Evolutionary conservation across 2,329 filamentous ascomycete species (phyloP), one percentile per base, ranked within the genome.

Genomic region (Arthrobotrys iridis): DNA sequence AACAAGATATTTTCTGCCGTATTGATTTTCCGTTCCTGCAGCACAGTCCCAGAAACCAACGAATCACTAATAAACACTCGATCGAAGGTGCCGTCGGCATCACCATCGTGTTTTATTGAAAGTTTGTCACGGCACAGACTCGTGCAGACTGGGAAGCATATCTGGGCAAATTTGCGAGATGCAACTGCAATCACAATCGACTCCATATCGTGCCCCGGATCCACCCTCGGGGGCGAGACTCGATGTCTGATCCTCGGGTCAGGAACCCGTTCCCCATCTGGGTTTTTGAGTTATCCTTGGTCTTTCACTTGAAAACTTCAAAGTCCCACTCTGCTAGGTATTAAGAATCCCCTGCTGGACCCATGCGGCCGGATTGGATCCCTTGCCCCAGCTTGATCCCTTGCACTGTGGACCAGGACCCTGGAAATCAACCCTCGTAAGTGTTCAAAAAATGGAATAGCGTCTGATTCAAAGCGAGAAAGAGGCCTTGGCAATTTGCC

Each of bases 221-320:
- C 68, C 60, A 55, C 70, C 63, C 55, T 57, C 41, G 70, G 70
- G 68, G 62, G 68, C 60, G 52, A 66, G 52, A 66, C 15, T n/a
- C 28, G 24, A 63, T 46, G 52, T 74, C 68, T 46, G 65, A 74
- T 66, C 33, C 68, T 74, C 68, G 70, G 70, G 70, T 62, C 26
- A 55, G 48, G 28, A 58, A 74, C 62, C 70, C 70, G 70, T 74
- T 74, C 70, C 70, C 70, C 70, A 74, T 66, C 62, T 62, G 52
- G 64, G 22, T 50, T 52, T 48, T 65, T 37, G 20, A 30, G 22
- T 10, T 37, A 20, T 63, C 26, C 46, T 64, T 37, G 40, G 40
- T 35, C 46, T 55, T 62, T 65, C 52, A 55, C 40, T 22, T 18
- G 35, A 62, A 26, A 26, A 65, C 59, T 71, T 71, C 55, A 68